Evolutionary conservation across 169 alveolate genomes (phyloP).

Genomic region (Eimeria mitis): DNA sequence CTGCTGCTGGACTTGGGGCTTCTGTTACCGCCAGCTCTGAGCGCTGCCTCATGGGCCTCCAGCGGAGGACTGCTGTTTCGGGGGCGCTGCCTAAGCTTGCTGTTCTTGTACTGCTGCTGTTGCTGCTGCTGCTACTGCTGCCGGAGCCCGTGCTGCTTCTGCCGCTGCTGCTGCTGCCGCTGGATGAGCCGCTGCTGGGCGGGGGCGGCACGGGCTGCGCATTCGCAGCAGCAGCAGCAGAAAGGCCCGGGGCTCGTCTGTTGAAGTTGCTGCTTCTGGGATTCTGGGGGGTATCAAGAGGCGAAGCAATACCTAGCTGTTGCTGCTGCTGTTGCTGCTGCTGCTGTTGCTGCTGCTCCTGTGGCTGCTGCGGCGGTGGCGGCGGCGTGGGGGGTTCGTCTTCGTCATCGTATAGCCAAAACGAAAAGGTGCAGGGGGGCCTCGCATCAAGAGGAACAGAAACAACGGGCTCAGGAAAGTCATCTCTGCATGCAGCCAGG

Average conservation of each 20-base stretch:
- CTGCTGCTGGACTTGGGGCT: conserved; percentile 16
- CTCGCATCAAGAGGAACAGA: conserved; percentile 81
- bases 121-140: conserved; percentile 10
- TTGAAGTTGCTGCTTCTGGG: conserved; percentile 10
- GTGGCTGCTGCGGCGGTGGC: conserved; percentile 1
- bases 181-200: background rate
- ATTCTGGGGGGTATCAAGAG: background rate
- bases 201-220: conserved; percentile 50
- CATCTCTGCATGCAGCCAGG: conserved; percentile 24
- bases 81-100: conserved; percentile 19
- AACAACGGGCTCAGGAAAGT: conserved; percentile 58
- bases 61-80: conserved; percentile 51
- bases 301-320: background rate
- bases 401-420: conserved; percentile 83
- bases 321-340: conserved; percentile 35
- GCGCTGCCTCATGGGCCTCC: conserved; percentile 61
- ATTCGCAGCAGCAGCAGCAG: background rate
- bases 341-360: conserved; percentile 39
- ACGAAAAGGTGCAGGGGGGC: conserved; percentile 84
- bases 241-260: background rate
- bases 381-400: conserved; percentile 13
- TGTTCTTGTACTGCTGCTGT: conserved; percentile 29
- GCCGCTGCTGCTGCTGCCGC: background rate
- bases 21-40: background rate
- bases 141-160: conserved; percentile 4